Conservation (phyloP, 345 rosid species). For the Gossypium longicalyx region DNA sequence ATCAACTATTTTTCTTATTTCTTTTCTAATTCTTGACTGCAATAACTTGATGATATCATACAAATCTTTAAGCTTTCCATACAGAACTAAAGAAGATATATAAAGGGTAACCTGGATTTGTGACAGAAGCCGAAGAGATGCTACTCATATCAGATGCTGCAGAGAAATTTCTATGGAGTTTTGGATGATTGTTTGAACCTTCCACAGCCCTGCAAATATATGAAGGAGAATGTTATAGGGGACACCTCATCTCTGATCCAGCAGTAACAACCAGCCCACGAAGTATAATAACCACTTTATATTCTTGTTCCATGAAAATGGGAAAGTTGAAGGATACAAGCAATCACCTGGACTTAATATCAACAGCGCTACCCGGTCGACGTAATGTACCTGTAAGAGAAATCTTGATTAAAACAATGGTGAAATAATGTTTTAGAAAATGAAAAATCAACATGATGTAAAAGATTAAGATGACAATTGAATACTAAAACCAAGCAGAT, state of each 20-base stretch:
- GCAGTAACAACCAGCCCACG: not conserved
- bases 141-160: constrained; percentile 62
- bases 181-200: constrained; percentile 40
- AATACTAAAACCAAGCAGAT: not conserved
- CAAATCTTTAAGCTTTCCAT: not conserved
- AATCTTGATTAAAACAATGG: constrained; percentile 19
- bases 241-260: not conserved
- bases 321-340: not conserved
- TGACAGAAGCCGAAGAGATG: constrained; percentile 37
- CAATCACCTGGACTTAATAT: constrained; percentile 60
- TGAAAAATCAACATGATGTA: constrained; percentile 14
- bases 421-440: not conserved
- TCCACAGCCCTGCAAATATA: constrained; percentile 43
- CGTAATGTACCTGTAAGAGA: constrained; percentile 44
- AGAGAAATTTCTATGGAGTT: constrained; percentile 64
- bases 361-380: constrained; percentile 50
- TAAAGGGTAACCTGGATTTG: constrained; percentile 46
- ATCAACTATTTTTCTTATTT: not conserved
- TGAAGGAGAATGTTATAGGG: constrained; percentile 7
- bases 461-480: not conserved
- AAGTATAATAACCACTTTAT: not conserved
- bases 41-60: not conserved
- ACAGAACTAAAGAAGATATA: not conserved
- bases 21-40: not conserved
- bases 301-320: not conserved